These are phyloP conservation scores for Pyrenochaeta sp. DNA, from an alignment of 2,329 filamentous ascomycete species.

Conservation along the genomic window DNA sequence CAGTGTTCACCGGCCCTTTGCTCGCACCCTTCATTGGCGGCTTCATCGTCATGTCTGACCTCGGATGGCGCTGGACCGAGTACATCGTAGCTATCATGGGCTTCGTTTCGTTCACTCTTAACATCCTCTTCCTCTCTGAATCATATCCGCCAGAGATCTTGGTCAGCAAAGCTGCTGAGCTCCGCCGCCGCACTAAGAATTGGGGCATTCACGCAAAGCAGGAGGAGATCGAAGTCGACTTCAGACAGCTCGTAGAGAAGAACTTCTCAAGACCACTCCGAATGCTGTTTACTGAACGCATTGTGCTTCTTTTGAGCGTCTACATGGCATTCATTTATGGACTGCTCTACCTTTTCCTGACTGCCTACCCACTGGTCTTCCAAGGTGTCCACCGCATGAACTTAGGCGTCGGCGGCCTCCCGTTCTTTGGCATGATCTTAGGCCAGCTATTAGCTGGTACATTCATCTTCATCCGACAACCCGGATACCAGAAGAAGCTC, in stretches of 20 bases:
- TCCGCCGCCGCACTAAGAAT: slow-evolving; percentile 65
- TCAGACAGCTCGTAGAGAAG: slow-evolving; percentile 60
- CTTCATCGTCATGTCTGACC: slow-evolving; percentile 60
- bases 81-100: slow-evolving; percentile 67
- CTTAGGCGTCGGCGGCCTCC: slow-evolving; percentile 75
- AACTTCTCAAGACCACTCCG: slow-evolving; percentile 61
- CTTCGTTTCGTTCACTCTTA: slow-evolving; percentile 58
- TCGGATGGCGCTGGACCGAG: slow-evolving; percentile 65
- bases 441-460: slow-evolving; percentile 75
- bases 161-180: slow-evolving; percentile 63
- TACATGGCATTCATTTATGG: slow-evolving; percentile 61
- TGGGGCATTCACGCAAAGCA: slow-evolving; percentile 69
- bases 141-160: slow-evolving; percentile 68
- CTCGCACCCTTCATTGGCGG: slow-evolving; percentile 64
- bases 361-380: slow-evolving; percentile 85
- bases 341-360: slow-evolving; percentile 85
- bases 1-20: slow-evolving; percentile 62
- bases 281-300: slow-evolving; percentile 60
- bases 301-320: slow-evolving; percentile 51
- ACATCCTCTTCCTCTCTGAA: slow-evolving; percentile 64
- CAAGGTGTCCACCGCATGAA: slow-evolving; percentile 74
- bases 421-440: slow-evolving; percentile 85
- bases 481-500: slow-evolving; percentile 67
- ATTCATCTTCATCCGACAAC: slow-evolving; percentile 70
- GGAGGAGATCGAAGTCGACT: slow-evolving; percentile 62